These are phyloP conservation scores for Trichosanthes cucumerina DNA, from an alignment of 306 rosid genomes.

Conservation along the genomic window DNA sequence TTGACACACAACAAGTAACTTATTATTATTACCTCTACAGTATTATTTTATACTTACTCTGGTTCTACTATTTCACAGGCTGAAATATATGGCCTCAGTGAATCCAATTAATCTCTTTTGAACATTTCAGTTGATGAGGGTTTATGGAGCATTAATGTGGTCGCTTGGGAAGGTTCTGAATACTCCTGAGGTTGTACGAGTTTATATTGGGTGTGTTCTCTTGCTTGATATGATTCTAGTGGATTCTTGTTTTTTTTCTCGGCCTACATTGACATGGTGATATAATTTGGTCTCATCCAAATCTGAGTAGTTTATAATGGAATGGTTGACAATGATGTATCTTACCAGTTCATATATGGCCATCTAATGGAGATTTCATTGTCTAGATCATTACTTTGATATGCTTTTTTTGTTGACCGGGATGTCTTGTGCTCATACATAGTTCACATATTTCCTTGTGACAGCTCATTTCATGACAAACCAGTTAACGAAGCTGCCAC, in stretches of 20 bases:
- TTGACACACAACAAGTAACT: slow-evolving; percentile 90
- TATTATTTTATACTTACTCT: neutral
- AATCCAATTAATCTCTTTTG: neutral
- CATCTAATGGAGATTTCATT: neutral
- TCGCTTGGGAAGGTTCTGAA: slow-evolving; percentile 94
- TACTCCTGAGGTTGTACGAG: slow-evolving; percentile 88
- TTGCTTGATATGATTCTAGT: neutral
- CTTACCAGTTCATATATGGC: neutral
- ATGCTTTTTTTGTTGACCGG: neutral
- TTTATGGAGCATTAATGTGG: slow-evolving; percentile 98
- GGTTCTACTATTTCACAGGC: neutral
- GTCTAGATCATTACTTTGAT: neutral
- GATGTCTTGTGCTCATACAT: neutral
- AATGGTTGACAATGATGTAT: neutral
- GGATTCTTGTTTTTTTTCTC: neutral
- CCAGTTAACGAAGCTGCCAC: slow-evolving; percentile 33
- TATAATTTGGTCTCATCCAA: neutral
- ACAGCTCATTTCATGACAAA: slow-evolving; percentile 91
- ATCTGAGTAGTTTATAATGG: neutral
- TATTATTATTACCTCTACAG: neutral
- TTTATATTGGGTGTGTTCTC: slow-evolving; percentile 74
- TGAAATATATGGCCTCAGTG: neutral
- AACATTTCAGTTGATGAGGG: slow-evolving; percentile 73
- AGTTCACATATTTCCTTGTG: neutral
- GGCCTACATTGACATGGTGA: neutral